These are phyloP conservation scores for Ottelia alismoides DNA, from an alignment of 106 monocot genomes.

Conservation along the genomic window DNA sequence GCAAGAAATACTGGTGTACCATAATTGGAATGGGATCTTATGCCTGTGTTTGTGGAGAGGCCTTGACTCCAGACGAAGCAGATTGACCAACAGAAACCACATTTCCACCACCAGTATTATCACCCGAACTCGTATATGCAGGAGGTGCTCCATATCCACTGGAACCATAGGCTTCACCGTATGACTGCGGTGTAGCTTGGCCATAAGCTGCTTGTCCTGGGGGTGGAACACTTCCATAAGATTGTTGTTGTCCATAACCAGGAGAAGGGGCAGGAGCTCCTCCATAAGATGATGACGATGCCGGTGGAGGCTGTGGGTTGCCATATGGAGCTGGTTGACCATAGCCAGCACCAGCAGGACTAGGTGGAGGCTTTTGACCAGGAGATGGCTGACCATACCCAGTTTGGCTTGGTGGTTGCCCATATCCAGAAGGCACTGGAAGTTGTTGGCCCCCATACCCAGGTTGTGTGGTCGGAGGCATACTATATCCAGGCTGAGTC, in stretches of 20 bases:
- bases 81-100: slow-evolving; percentile 2
- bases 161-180: slow-evolving; percentile 8
- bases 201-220: slow-evolving; percentile 6
- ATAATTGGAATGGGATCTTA: background rate
- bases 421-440: slow-evolving; percentile 3
- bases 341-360: slow-evolving; percentile 6
- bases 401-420: slow-evolving; percentile 8
- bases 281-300: background rate
- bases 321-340: slow-evolving; percentile 1
- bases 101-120: slow-evolving; percentile 1
- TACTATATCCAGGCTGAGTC: background rate
- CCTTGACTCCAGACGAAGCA: slow-evolving; percentile 3
- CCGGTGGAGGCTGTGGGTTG: background rate
- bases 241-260: slow-evolving; percentile 2
- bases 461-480: slow-evolving; percentile 8
- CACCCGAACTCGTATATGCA: background rate
- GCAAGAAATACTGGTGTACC: too few relatives aligned
- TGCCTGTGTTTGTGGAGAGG: slow-evolving; percentile 5
- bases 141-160: slow-evolving; percentile 9
- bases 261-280: background rate
- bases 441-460: slow-evolving; percentile 7
- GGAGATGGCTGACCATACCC: slow-evolving; percentile 5
- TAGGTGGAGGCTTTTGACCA: slow-evolving; percentile 1
- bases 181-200: background rate
- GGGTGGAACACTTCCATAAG: slow-evolving; percentile 2